These are phyloP conservation scores for Cladosporium austrohemisphaericum DNA, from an alignment of 2,329 filamentous ascomycete species.

Conservation along the genomic window DNA sequence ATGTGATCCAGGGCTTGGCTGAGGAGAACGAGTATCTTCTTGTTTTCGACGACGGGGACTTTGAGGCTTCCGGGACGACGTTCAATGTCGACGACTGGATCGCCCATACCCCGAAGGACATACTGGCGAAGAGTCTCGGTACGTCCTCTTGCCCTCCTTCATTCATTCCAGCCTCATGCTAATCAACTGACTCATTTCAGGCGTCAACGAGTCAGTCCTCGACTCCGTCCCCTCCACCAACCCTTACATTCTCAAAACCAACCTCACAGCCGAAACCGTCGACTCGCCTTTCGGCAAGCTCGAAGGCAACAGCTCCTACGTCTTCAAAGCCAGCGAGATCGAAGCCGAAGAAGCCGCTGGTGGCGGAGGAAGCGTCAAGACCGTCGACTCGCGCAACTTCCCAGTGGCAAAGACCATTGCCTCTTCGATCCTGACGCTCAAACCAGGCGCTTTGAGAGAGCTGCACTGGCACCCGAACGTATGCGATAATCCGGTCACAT, in stretches of 20 bases:
- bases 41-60: constrained; percentile 64
- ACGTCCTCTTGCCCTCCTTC: neutral
- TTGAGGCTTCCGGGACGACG: constrained; percentile 58
- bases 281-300: constrained; percentile 49
- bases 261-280: constrained; percentile 48
- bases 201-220: constrained; percentile 56
- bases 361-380: constrained; percentile 58
- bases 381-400: constrained; percentile 62
- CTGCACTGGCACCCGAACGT: constrained; percentile 69
- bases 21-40: constrained; percentile 66
- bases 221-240: constrained; percentile 54
- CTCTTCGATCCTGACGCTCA: constrained; percentile 59
- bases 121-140: constrained; percentile 68
- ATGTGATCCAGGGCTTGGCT: constrained; percentile 61
- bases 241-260: constrained; percentile 61
- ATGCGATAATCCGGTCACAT: constrained; percentile 33
- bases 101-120: constrained; percentile 58
- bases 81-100: constrained; percentile 72
- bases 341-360: constrained; percentile 42
- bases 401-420: constrained; percentile 64
- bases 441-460: constrained; percentile 61
- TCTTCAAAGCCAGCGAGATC: constrained; percentile 56
- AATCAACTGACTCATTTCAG: neutral
- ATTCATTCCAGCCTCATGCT: neutral
- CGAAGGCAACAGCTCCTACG: constrained; percentile 57